Conservation (phyloP, 768 basidiomycete species). For the Mycena filopes region DNA sequence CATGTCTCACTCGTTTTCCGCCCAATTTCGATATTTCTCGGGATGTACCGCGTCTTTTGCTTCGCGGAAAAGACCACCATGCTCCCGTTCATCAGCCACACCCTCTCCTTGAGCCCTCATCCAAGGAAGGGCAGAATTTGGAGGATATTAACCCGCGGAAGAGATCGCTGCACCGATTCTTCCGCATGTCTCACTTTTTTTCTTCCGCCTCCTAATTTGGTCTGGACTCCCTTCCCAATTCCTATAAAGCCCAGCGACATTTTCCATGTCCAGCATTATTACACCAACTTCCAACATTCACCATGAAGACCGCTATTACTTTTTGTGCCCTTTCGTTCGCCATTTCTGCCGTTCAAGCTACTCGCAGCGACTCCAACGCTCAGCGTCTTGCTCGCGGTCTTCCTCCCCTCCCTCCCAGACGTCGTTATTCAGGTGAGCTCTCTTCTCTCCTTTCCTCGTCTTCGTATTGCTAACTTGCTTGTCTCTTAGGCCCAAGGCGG, state of each 20-base stretch:
- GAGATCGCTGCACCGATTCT: slow-evolving; percentile 2
- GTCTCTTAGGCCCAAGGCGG: background rate
- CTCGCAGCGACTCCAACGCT: slow-evolving; percentile 49
- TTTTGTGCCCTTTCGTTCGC: slow-evolving; percentile 39
- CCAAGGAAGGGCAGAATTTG: background rate
- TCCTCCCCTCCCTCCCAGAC: slow-evolving; percentile 48
- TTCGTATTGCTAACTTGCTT: background rate
- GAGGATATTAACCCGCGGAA: background rate
- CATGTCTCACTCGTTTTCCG: background rate
- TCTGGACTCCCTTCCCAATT: background rate
- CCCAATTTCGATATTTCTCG: background rate
- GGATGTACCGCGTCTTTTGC: background rate
- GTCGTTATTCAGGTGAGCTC: background rate
- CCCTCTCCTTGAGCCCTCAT: no score
- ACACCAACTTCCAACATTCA: background rate
- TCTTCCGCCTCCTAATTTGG: background rate
- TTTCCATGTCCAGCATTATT: background rate
- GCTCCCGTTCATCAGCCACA: background rate
- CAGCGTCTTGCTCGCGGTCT: slow-evolving; percentile 58
- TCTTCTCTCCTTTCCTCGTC: background rate
- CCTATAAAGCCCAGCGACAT: background rate
- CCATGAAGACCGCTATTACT: slow-evolving; percentile 36
- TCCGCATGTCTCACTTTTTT: slow-evolving; percentile 2
- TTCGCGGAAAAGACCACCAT: background rate
- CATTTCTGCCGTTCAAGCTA: slow-evolving; percentile 33